Evolutionary conservation across 164 flowering plant genomes (phyloP), one percentile per base, ranked within the genome.

Genomic region (Magnolia sinica): DNA sequence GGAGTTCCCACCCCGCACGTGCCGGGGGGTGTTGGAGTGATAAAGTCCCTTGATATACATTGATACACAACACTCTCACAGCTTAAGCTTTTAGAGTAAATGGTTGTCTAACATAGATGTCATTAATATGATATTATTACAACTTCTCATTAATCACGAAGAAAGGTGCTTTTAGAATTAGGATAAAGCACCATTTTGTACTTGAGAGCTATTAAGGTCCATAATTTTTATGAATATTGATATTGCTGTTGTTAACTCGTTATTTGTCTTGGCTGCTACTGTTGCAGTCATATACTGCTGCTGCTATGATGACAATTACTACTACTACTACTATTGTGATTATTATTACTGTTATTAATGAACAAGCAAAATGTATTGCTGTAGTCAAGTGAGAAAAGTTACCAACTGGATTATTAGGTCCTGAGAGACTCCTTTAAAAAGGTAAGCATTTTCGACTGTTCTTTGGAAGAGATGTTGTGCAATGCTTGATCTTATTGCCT

Each of bases 401-500:
- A 92, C 97, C 91, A 92, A 22, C 59, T 89, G 94, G 64, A 78
- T 64, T 64, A 85, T 79, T 24, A 92, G 83, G 82, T 91, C 96
- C 73, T 89, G 91, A 64, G 95, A 84, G 64, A 88, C 82, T 68
- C 87, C 89, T 80, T 87, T 87, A 83, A 94, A 91, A 51, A 94
- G 89, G 83, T 94, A 91, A n/a, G 91, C 76, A 0, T 82, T 89
- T 73, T 82, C 87, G 13, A 91, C 89, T 4, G 86, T 86, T 29
- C 29, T 45, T 16, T 76, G 86, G 81, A 92, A 92, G 9, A 94
- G 96, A 83, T 94, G 91, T 76, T 89, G 90, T 7, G 90, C 79
- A 63, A 94, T 91, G 85, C 97, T 81, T 8, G 95, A 88, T 86
- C 97, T 84, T 52, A 92, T 91, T 73, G 98, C 97, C 84, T 94